Evolutionary conservation across 1,284 basidiomycete species (phyloP).

Genomic region (Peniophora sp.): DNA sequence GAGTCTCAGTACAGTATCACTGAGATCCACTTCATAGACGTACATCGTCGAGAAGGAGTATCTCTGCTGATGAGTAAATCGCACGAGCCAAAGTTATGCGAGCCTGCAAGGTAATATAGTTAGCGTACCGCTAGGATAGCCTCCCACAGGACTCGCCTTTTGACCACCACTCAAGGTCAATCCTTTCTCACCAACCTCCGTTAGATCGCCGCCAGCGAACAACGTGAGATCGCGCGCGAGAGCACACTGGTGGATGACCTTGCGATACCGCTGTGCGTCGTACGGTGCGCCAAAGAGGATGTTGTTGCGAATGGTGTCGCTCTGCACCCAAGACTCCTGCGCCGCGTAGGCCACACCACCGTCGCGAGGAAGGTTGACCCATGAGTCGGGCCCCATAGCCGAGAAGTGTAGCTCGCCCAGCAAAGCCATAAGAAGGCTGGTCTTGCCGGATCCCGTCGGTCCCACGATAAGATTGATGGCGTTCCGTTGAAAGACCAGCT

Average conservation of each 20-base stretch:
- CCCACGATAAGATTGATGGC: conserved; percentile 60
- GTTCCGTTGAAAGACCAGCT: conserved; percentile 49
- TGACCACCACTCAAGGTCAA: conserved; percentile 35
- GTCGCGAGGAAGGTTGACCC: conserved; percentile 56
- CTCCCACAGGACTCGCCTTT: too few relatives aligned
- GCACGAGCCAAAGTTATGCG: conserved; percentile 70
- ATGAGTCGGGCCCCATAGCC: conserved; percentile 42
- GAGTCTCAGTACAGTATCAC: too few relatives aligned
- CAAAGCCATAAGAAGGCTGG: conserved; percentile 46
- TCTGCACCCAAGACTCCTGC: conserved; percentile 72
- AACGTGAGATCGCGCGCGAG: conserved; percentile 55
- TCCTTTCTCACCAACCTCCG: conserved; percentile 65
- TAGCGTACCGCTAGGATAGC: too few relatives aligned
- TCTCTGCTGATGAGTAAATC: conserved; percentile 54
- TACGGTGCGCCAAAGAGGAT: conserved; percentile 36
- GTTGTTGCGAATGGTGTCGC: conserved; percentile 41
- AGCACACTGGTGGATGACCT: conserved; percentile 54
- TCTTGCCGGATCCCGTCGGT: conserved; percentile 48
- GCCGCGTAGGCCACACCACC: conserved; percentile 68
- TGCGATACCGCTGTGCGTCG: conserved; percentile 34
- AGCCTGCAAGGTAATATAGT: too few relatives aligned
- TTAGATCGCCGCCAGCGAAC: conserved; percentile 67
- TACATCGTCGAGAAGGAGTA: conserved; percentile 62
- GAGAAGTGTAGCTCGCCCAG: conserved; percentile 61
- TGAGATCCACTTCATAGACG: too few relatives aligned